Percentiles rank a stretch among this genome's conserved stretches.
Conservation (phyloP, 2,329 filamentous ascomycete genomes). For the Curvularia eragrostidis region DNA sequence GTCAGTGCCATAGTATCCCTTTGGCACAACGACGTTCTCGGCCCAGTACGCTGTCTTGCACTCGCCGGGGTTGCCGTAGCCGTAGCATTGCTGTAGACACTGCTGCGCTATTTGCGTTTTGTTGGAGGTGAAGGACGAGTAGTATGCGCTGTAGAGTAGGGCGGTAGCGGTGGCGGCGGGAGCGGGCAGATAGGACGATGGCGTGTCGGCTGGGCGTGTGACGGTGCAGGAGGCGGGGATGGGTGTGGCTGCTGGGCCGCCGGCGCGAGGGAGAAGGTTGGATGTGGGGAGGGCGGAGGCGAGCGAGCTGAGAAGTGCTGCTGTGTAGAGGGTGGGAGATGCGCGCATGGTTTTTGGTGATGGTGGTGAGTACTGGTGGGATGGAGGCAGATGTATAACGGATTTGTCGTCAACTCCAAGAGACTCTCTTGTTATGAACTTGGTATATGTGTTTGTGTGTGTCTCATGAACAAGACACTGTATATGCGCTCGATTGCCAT, state of each 20-base stretch:
- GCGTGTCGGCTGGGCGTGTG: conserved; percentile 30
- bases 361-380: not conserved
- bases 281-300: conserved; percentile 13
- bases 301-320: conserved; percentile 8
- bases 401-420: no score
- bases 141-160: conserved; percentile 43
- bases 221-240: conserved; percentile 48
- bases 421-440: no score
- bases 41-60: conserved; percentile 50
- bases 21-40: conserved; percentile 46
- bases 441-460: no score
- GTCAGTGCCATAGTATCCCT: conserved; percentile 41
- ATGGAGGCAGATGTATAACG: no score
- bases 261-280: conserved; percentile 34
- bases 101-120: conserved; percentile 37
- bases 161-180: conserved; percentile 25
- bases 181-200: conserved; percentile 33
- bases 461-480: no score
- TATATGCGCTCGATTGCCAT: not conserved
- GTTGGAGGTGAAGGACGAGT: conserved; percentile 39
- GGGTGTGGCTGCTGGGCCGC: conserved; percentile 43
- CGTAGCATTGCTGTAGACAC: conserved; percentile 53
- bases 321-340: conserved; percentile 3
- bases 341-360: conserved; percentile 7
- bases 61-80: conserved; percentile 44